Evolutionary conservation across 768 basidiomycete genomes (phyloP), one percentile per base, ranked within the genome.

Genomic region (Tricholoma hemisulphureum): DNA sequence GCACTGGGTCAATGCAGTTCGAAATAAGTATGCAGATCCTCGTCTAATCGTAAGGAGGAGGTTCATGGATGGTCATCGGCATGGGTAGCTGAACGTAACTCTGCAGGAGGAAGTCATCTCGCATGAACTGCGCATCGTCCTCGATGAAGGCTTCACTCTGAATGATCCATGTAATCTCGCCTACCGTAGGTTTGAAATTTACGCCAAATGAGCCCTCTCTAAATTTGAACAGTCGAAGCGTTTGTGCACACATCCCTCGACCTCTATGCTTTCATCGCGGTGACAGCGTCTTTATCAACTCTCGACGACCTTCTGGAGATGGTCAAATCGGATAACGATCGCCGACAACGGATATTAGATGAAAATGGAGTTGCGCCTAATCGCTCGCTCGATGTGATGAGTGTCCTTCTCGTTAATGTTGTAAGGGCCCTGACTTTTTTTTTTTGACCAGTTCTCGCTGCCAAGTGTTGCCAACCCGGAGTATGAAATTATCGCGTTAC

Each of bases 1-100:
- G 18, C 59, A 55, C 24, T 59, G 48, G 62, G 62, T 67, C 53
- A 63, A 65, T 50, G 41, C 41, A 20, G 41, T 43, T 2, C 10
- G 20, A 31, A 31, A 31, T 31, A 31, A 31, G 13, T 43, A 9
- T 43, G 41, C 4, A 14, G 41, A 43, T 23, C 41, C 20, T 11
- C 2, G 41, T 11, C 41, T 31, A 43, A 14, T 23, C 16, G 41
- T 43, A 43, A 43, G 20, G 13, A 9, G 16, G 16, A 43, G 10
- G 41, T 43, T 43, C 41, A 31, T 31, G 29, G 10, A 31, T 31
- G 29, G 29, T 31, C 29, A 31, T 31, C 29, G 29, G 29, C 29
- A 31, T 6, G 29, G 6, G 29, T 31, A 31, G 29, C 29, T 31
- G 29, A 31, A 31, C 29, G 29, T 31, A 31, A 31, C 29, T 31